phyloP scores from a whole-genome alignment of 2,329 filamentous ascomycete species.

The Xylariaceae sp. region DNA sequence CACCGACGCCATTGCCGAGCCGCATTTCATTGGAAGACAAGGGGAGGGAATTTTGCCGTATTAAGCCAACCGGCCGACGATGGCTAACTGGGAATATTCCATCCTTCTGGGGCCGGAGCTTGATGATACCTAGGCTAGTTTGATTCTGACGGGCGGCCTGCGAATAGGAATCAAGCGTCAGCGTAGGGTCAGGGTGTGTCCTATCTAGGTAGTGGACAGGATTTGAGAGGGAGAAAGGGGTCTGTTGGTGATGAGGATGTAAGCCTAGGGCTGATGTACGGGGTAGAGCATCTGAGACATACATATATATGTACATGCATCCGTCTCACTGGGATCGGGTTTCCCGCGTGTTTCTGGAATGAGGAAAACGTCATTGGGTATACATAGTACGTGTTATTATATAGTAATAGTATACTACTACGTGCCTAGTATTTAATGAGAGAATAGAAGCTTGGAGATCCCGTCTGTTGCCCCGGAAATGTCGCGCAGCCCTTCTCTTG shows the following conservation, averaged over 20 bases:
- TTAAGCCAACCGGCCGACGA: slow-evolving; percentile 3
- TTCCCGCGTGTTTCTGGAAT: not conserved
- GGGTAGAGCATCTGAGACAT: slow-evolving; percentile 25
- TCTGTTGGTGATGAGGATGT: slow-evolving; percentile 5
- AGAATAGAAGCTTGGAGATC: too few species aligned
- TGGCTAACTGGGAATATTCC: not conserved
- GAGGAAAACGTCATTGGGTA: not conserved
- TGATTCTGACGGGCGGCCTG: not conserved
- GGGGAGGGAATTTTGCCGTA: slow-evolving; percentile 4
- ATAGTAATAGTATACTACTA: too few species aligned
- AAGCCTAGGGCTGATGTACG: slow-evolving; percentile 15
- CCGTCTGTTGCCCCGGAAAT: too few species aligned
- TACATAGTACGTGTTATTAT: too few species aligned
- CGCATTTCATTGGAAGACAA: slow-evolving; percentile 22
- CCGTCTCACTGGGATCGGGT: not conserved
- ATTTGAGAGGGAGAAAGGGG: not conserved
- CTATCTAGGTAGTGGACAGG: too few species aligned
- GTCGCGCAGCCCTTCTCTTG: too few species aligned
- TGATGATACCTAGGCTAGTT: not conserved
- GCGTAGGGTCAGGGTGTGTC: not conserved
- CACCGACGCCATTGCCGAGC: slow-evolving; percentile 17
- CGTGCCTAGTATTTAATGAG: too few species aligned
- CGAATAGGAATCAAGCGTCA: not conserved
- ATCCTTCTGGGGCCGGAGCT: not conserved
- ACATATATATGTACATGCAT: slow-evolving; percentile 11